Evolutionary conservation across 306 rosid species (phyloP).

Genomic region (Gynostemma pentaphyllum): DNA sequence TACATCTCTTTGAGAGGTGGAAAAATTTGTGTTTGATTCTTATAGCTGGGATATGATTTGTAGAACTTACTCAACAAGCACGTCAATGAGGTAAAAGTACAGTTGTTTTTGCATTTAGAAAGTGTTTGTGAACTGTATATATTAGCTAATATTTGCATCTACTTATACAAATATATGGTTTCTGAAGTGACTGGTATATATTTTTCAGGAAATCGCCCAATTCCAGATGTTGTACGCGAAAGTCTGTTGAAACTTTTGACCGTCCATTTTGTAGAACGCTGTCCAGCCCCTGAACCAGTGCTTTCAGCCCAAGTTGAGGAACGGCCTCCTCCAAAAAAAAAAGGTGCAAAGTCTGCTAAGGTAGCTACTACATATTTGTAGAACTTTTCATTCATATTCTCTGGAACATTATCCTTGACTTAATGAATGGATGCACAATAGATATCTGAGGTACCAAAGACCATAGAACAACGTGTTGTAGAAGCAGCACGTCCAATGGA

Average conservation of each 20-base stretch:
- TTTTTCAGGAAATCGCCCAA: constrained; percentile 36
- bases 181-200: constrained; percentile 2
- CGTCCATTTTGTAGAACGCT: constrained; percentile 54
- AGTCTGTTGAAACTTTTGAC: constrained; percentile 47
- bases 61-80: neutral
- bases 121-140: neutral
- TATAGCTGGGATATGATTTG: neutral
- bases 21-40: neutral
- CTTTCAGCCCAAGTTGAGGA: constrained; percentile 28
- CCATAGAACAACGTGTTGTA: constrained; percentile 50
- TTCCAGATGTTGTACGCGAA: constrained; percentile 35
- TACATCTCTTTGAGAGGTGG: neutral
- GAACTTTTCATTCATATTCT: neutral
- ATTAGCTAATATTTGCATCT: neutral
- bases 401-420: neutral
- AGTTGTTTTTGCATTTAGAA: neutral
- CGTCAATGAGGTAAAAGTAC: neutral
- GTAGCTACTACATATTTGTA: constrained; percentile 29
- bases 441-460: constrained; percentile 36
- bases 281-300: constrained; percentile 63
- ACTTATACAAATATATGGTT: neutral
- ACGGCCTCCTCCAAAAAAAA: constrained; percentile 34
- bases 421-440: constrained; percentile 17
- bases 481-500: constrained; percentile 46
- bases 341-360: constrained; percentile 63